Evolutionary conservation across 83 land plant species (phyloP), one percentile per base, ranked within the genome.

Genomic region (Thuja plicata): DNA sequence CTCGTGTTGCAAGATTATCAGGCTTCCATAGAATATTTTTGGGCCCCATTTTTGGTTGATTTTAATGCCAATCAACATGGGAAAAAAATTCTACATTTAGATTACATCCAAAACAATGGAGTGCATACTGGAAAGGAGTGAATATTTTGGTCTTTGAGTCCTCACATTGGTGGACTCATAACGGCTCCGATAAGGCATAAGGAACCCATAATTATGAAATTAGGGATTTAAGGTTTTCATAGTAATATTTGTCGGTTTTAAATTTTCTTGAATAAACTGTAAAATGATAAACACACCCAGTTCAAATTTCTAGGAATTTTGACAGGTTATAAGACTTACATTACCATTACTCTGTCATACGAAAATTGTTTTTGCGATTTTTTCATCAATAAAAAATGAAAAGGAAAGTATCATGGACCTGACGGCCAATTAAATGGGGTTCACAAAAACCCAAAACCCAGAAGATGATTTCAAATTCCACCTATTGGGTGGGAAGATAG

Each of bases 31-130:
- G 95, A n/a, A n/a, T n/a, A n/a, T n/a, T n/a, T n/a, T n/a, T n/a
- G n/a, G n/a, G n/a, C n/a, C n/a, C n/a, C n/a, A 96, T 91, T 93
- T 5, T 90, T 95, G 3, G 95, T 95, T 37, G 93, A 93, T 54
- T 50, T 92, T 52, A 91, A 89, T 70, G 80, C 52, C 62, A 91
- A 88, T 21, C 78, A 87, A 54, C n/a, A 88, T n/a, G 24, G 87
- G 57, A 27, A 87, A 92, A 91, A 90, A 70, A 78, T 90, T 3
- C 86, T 94, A 45, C 89, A 89, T 30, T 71, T 96, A 74, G 97
- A 96, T 87, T 88, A 62, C 78, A 92, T 96, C 52, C 94, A 93
- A 87, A 92, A 90, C 84, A 92, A 93, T 86, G 95, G 93, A n/a
- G 90, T 86, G n/a, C 88, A 91, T 66, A 8, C n/a, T n/a, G n/a